phyloP scores from a whole-genome alignment of 2,329 filamentous ascomycete species.

The Xylaria sp. region DNA sequence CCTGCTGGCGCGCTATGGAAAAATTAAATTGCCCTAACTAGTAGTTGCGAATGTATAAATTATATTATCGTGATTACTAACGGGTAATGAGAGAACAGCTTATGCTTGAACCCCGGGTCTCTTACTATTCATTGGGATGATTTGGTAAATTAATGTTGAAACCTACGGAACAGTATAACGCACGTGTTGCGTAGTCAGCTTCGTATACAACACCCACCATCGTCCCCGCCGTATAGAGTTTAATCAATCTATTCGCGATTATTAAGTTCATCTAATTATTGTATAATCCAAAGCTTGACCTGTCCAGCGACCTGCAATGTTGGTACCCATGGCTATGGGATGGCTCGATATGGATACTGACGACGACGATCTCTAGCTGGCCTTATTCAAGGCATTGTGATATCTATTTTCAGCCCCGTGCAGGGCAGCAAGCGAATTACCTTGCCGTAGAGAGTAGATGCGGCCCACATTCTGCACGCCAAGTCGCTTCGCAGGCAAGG shows the following conservation, averaged over 20 bases:
- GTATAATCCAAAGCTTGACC: neutral
- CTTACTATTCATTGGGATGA: neutral
- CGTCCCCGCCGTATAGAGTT: neutral
- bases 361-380: neutral
- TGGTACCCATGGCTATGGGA: neutral
- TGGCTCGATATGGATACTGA: neutral
- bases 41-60: neutral
- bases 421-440: neutral
- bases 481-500: neutral
- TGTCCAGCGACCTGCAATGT: neutral
- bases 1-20: neutral
- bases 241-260: neutral
- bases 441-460: neutral
- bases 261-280: neutral
- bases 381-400: neutral
- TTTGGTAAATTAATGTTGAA: neutral
- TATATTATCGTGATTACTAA: neutral
- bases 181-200: neutral
- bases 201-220: neutral
- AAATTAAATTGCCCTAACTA: neutral
- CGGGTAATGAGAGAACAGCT: neutral
- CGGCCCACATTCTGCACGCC: neutral
- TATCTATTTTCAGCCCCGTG: constrained; percentile 5
- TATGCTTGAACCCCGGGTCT: neutral
- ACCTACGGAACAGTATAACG: neutral